phyloP scores from a whole-genome alignment of 2,329 filamentous ascomycete genomes.

The Ceratocystis albifundus region DNA sequence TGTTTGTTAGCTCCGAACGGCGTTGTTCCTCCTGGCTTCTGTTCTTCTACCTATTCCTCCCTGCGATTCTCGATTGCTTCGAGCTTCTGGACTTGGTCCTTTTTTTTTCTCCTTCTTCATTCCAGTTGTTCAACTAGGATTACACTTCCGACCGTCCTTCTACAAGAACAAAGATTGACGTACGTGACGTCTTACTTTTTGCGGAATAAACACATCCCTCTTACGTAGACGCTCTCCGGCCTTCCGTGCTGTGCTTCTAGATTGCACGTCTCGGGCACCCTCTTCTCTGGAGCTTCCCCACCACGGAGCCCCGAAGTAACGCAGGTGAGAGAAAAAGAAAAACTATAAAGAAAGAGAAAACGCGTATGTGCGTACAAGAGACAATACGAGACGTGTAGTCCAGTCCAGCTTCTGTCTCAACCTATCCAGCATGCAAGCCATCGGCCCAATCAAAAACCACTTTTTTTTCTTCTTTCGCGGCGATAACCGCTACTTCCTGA shows the following conservation, averaged over 20 bases:
- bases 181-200: too few relatives aligned
- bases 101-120: neutral
- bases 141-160: too few relatives aligned
- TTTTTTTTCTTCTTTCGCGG: conserved; percentile 23
- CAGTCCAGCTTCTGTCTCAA: too few relatives aligned
- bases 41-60: neutral
- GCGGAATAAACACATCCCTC: too few relatives aligned
- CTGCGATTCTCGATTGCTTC: neutral
- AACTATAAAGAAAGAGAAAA: too few relatives aligned
- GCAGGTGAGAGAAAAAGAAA: neutral
- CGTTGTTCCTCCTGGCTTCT: neutral
- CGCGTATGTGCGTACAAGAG: too few relatives aligned
- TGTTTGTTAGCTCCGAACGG: neutral
- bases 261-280: neutral
- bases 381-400: too few relatives aligned
- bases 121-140: neutral
- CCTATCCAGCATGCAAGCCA: neutral
- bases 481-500: conserved; percentile 20
- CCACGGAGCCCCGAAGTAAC: neutral
- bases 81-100: neutral
- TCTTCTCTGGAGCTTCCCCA: neutral
- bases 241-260: neutral
- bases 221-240: too few relatives aligned
- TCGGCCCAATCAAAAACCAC: conserved; percentile 12
- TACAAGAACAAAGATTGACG: too few relatives aligned